Conservation (phyloP, 306 rosid species). For the Luffa aegyptiaca region DNA sequence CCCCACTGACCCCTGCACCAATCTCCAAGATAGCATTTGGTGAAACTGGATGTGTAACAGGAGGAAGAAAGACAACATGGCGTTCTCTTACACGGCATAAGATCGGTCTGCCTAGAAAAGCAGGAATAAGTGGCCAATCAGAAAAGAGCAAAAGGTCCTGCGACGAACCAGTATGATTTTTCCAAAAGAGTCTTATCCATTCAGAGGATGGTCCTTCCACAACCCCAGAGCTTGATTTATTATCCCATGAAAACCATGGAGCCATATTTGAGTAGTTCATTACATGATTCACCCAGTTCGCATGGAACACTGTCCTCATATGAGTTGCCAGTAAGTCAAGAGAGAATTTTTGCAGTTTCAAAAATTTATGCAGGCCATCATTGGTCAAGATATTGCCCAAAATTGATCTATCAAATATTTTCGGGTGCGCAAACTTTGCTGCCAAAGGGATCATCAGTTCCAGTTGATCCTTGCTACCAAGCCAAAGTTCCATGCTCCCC, state of each 20-base stretch:
- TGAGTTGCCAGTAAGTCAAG: slow-evolving; percentile 60
- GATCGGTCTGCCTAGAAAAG: slow-evolving; percentile 89
- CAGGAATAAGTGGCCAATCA: slow-evolving; percentile 94
- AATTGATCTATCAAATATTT: slow-evolving; percentile 60
- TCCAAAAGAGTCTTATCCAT: slow-evolving; percentile 90
- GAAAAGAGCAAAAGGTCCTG: slow-evolving; percentile 68
- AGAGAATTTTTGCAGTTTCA: slow-evolving; percentile 64
- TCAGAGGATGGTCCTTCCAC: slow-evolving; percentile 85
- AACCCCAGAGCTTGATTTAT: slow-evolving; percentile 42
- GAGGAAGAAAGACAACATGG: slow-evolving; percentile 72
- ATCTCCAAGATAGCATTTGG: slow-evolving; percentile 29
- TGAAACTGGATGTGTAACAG: slow-evolving; percentile 23
- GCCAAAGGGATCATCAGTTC: slow-evolving; percentile 68
- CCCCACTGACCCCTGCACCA: slow-evolving; percentile 30
- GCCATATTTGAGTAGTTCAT: slow-evolving; percentile 63
- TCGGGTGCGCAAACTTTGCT: slow-evolving; percentile 72
- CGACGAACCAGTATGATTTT: slow-evolving; percentile 37
- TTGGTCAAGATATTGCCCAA: slow-evolving; percentile 48
- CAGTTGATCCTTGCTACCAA: slow-evolving; percentile 77
- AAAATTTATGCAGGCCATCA: slow-evolving; percentile 37
- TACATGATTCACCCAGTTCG: slow-evolving; percentile 81
- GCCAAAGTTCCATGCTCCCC: slow-evolving; percentile 79
- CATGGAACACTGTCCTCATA: slow-evolving; percentile 67
- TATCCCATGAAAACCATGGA: slow-evolving; percentile 99
- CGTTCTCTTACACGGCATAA: slow-evolving; percentile 81